These are phyloP conservation scores for Cyanidioschyzon merolae DNA, from an alignment of 23 red algal species.

Conservation along the genomic window DNA sequence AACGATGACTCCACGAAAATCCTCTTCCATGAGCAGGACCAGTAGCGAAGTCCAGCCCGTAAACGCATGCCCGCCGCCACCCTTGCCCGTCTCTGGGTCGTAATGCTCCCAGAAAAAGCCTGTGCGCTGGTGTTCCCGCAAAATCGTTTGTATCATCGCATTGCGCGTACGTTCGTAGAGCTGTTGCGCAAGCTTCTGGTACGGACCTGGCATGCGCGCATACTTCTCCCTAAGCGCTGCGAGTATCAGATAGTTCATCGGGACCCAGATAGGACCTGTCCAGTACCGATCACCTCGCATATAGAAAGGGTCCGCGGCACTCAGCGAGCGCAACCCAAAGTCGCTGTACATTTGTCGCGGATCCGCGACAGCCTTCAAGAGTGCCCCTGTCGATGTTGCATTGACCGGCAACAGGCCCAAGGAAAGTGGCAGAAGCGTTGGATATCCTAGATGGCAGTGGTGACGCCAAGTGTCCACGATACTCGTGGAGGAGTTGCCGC, in stretches of 20 bases:
- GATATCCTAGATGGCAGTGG: conserved; percentile 72
- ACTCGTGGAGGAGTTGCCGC: no score
- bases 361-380: conserved; percentile 42
- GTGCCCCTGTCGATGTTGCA: conserved; percentile 38
- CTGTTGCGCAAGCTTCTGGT: conserved; percentile 23
- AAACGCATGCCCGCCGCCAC: conserved; percentile 64
- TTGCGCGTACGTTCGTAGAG: conserved; percentile 39
- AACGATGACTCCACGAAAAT: conserved; percentile 38
- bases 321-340: conserved; percentile 73
- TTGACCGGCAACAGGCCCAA: conserved; percentile 44
- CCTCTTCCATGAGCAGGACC: conserved; percentile 66
- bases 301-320: conserved; percentile 32
- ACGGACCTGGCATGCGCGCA: conserved; percentile 44
- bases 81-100: conserved; percentile 41
- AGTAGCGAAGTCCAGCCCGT: conserved; percentile 84
- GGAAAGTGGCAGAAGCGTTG: conserved; percentile 58
- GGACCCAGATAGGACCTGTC: conserved; percentile 96
- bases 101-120: conserved; percentile 91
- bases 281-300: conserved; percentile 77
- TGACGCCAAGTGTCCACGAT: background rate
- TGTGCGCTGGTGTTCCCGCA: conserved; percentile 38
- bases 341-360: conserved; percentile 16
- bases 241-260: conserved; percentile 66
- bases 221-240: conserved; percentile 71
- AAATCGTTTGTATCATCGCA: conserved; percentile 37